These are phyloP conservation scores for Corymbia calophylla DNA, from an alignment of 441 rosid species.

Conservation along the genomic window DNA sequence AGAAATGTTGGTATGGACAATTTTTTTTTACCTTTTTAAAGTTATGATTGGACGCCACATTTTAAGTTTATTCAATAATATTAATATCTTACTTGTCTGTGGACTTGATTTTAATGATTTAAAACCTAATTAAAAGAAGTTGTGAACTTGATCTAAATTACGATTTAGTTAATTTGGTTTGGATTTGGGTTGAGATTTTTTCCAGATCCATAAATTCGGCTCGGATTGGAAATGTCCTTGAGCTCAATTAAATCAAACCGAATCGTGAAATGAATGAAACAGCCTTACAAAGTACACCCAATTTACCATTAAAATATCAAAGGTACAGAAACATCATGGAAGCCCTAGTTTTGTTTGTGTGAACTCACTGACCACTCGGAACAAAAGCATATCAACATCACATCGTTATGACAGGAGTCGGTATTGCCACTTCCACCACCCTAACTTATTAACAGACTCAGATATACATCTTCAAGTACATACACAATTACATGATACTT, in stretches of 20 bases:
- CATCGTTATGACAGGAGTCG: no score
- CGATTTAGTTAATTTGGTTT: neutral
- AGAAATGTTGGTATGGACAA: neutral
- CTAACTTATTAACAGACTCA: neutral
- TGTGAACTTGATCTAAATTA: neutral
- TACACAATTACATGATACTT: neutral
- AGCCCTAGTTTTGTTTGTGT: neutral
- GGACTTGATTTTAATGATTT: neutral
- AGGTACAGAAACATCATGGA: neutral
- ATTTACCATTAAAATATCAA: no score
- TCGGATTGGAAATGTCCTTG: neutral
- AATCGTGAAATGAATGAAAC: neutral
- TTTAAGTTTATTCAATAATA: neutral
- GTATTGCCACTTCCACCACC: rapidly evolving
- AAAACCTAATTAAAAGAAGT: neutral
- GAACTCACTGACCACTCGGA: neutral
- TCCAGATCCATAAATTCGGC: neutral
- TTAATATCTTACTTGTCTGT: neutral
- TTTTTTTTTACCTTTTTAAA: neutral
- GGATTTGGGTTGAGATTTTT: neutral
- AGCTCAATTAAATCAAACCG: rapidly evolving
- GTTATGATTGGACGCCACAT: neutral
- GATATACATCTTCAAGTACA: neutral
- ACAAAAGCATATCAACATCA: neutral
- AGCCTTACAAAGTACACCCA: neutral